Base-by-base conservation (phyloP, 78 protist species). In the Speleostelium caveatum region DNA sequence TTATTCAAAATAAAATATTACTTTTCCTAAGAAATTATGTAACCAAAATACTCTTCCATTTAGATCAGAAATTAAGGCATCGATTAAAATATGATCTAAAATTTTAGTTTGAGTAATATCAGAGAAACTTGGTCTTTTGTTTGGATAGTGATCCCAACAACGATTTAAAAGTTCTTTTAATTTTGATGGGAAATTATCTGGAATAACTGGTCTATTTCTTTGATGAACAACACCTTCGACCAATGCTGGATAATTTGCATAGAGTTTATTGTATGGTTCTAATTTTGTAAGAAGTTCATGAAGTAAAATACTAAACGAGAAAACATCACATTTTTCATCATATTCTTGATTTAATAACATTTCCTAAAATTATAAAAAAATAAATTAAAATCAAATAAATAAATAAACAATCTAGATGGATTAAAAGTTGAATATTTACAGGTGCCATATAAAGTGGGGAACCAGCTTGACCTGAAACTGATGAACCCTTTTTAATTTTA, bases 381-480 rank as follows among this genome's bases (percentile, higher is more conserved):
- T n/a, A n/a, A n/a, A n/a, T n/a, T n/a, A 19, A 30, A 21, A 69
- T 16, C 14, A 10, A 26, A 16, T 69, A 19, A 26, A 69, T 55
- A 28, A 63, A 63, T 38, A 63, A 63, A 16, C n/a, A 63, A 33
- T 63, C 8, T 16, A 63, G 10, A 69, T 21, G 8, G 58, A 53
- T 21, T 22, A 55, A 26, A 19, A 10, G 28, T 21, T n/a, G 53
- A 49, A 21, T 21, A 30, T 8, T 55, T 69, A 22, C 75, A 41
- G 92, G 89, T 19, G 90, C 83, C 95, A 91, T 91, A 22, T 91
- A 91, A 0, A 83, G 53, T n/a, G 90, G 90, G 36, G 95, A 83
- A 49, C 95, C 95, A 1, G 94, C 94, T 63, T 88, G 86, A 35
- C 95, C 95, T 0, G 41, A 68, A 1, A 79, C n/a, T 28, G 49